phyloP scores from a whole-genome alignment of 1,139 yeast genomes.

The Yarrowia galli region DNA sequence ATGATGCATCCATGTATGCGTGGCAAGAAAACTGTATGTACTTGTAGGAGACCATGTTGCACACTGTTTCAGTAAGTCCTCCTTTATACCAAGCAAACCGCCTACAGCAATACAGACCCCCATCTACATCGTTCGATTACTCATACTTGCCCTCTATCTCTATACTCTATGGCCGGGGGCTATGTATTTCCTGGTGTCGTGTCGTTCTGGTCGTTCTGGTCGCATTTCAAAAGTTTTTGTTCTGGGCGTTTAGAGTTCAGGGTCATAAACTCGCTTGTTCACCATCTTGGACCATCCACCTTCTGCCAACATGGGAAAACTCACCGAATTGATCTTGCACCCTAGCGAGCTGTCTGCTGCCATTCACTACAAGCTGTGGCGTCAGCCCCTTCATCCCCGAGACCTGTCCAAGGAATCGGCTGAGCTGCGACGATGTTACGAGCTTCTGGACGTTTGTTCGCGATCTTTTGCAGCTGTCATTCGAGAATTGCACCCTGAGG shows the following conservation, averaged over 20 bases:
- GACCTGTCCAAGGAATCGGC: slow-evolving; percentile 52
- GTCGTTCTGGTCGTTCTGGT: slow-evolving; percentile 16
- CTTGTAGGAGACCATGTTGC: no score
- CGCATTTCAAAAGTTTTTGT: not conserved
- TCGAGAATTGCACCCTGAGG: slow-evolving; percentile 87
- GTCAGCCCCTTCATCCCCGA: slow-evolving; percentile 61
- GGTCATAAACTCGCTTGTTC: slow-evolving; percentile 24
- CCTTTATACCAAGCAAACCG: no score
- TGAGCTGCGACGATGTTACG: slow-evolving; percentile 69
- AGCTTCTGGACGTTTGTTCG: slow-evolving; percentile 72
- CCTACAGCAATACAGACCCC: no score
- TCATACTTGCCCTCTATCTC: no score
- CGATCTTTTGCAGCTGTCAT: slow-evolving; percentile 94
- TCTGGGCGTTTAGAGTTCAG: slow-evolving; percentile 22
- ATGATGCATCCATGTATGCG: no score
- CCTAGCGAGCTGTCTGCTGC: slow-evolving; percentile 78
- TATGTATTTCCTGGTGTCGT: no score
- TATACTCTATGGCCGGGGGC: no score
- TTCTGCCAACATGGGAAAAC: slow-evolving; percentile 64
- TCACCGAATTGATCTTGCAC: slow-evolving; percentile 67
- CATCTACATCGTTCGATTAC: no score
- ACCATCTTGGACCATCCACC: not conserved
- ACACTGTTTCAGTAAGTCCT: no score
- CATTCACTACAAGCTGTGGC: slow-evolving; percentile 49
- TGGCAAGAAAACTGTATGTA: no score